These are phyloP conservation scores for Aspergillus japonicus DNA, from an alignment of 2,329 filamentous ascomycete genomes.

Conservation along the genomic window DNA sequence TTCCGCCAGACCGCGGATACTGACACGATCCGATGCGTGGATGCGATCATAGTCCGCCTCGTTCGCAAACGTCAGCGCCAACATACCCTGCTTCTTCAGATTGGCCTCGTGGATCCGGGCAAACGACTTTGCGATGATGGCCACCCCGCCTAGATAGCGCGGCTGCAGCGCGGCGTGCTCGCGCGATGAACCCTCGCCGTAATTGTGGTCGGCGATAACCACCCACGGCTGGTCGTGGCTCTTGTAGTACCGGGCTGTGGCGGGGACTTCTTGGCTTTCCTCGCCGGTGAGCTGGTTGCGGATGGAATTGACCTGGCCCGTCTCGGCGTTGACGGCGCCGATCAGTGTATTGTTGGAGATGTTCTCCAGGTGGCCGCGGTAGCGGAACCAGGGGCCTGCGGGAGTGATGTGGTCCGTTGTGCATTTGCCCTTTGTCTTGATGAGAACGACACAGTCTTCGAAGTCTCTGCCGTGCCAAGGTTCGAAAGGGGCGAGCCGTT, in stretches of 20 bases:
- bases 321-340: neutral
- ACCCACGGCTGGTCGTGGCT: neutral
- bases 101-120: neutral
- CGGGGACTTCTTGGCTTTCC: neutral
- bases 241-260: neutral
- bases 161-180: constrained; percentile 4
- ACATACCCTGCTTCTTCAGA: neutral
- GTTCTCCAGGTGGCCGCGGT: neutral
- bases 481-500: neutral
- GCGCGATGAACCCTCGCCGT: neutral
- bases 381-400: constrained; percentile 1
- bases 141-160: neutral
- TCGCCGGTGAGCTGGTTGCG: neutral
- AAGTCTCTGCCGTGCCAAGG: neutral
- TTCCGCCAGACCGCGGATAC: neutral
- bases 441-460: neutral
- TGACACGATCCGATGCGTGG: neutral
- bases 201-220: neutral
- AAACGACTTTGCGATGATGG: neutral
- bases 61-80: neutral
- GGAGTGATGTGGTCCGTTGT: neutral
- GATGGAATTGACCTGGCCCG: neutral
- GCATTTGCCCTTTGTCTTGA: constrained; percentile 1
- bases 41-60: neutral
- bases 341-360: constrained; percentile 2